Evolutionary conservation across 306 rosid species (phyloP).

Genomic region (Trifolium subterraneum): DNA sequence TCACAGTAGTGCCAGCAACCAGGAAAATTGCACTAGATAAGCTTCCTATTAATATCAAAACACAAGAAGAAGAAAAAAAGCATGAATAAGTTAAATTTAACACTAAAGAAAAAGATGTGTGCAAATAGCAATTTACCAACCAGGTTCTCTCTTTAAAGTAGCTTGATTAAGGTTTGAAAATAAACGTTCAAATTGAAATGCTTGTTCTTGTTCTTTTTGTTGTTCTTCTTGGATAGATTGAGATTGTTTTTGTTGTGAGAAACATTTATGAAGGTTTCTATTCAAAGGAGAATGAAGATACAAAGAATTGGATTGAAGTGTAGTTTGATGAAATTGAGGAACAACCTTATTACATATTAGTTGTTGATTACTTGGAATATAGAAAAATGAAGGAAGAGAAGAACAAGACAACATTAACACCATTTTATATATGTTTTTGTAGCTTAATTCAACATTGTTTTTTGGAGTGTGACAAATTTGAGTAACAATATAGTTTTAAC

Average conservation of each 20-base stretch:
- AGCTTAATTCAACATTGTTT: conserved; percentile 15
- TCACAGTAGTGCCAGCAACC: conserved; percentile 78
- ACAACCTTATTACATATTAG: conserved; percentile 32
- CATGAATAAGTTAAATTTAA: background rate
- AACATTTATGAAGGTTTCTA: conserved; percentile 43
- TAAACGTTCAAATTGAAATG: conserved; percentile 56
- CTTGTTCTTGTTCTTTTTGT: conserved; percentile 27
- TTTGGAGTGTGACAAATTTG: conserved; percentile 23
- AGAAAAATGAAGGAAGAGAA: conserved; percentile 19
- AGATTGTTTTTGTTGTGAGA: conserved; percentile 47
- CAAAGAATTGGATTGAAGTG: conserved; percentile 25
- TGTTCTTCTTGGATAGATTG: conserved; percentile 43
- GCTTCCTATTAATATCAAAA: conserved; percentile 56
- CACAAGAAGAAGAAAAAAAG: background rate
- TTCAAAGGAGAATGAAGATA: conserved; percentile 31
- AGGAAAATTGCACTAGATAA: conserved; percentile 69
- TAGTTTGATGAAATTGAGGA: conserved; percentile 34
- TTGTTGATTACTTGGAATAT: conserved; percentile 31
- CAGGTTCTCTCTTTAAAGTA: conserved; percentile 80
- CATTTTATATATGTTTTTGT: conserved; percentile 31
- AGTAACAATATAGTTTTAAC: background rate
- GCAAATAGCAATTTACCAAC: conserved; percentile 42
- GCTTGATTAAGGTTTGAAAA: conserved; percentile 78
- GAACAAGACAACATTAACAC: conserved; percentile 32
- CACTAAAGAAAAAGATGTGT: background rate